A percentile compares a stretch with the other conserved stretches of the same genome.
These are phyloP conservation scores for Trametes sp. DNA, from an alignment of 1,284 basidiomycete species.

Conservation along the genomic window DNA sequence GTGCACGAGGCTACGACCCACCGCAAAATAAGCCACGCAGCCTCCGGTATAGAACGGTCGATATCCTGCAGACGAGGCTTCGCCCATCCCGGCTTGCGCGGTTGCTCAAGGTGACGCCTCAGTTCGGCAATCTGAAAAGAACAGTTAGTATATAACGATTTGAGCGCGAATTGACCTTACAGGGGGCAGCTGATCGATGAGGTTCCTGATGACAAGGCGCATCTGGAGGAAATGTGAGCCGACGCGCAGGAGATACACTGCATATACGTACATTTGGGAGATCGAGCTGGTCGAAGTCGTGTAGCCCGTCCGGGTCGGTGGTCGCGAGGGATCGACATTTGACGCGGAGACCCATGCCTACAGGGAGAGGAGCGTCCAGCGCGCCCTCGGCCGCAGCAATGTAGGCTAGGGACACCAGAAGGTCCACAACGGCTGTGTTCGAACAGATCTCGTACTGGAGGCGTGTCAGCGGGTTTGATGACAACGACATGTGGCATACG, in stretches of 20 bases:
- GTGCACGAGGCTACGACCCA: conserved; percentile 75
- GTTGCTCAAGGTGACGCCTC: conserved; percentile 61
- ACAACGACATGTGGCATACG: neutral
- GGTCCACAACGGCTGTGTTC: conserved; percentile 63
- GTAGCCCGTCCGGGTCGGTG: conserved; percentile 46
- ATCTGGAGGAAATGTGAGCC: conserved; percentile 43
- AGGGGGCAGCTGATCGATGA: conserved; percentile 57
- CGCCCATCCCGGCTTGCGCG: conserved; percentile 52
- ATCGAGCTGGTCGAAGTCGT: conserved; percentile 57
- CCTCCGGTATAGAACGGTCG: conserved; percentile 53
- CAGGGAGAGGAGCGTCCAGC: conserved; percentile 62
- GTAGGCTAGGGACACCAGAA: conserved; percentile 68
- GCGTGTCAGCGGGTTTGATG: neutral
- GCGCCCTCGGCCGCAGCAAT: conserved; percentile 56
- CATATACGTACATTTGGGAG: conserved; percentile 42
- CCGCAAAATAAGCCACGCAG: conserved; percentile 66
- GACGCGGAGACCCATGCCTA: conserved; percentile 65
- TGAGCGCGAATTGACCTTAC: conserved; percentile 41
- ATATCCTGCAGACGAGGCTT: conserved; percentile 60
- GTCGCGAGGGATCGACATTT: conserved; percentile 16
- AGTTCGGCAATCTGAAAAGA: conserved; percentile 55
- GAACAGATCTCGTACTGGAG: conserved; percentile 68
- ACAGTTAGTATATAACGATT: neutral
- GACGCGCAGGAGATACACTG: neutral
- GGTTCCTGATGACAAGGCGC: conserved; percentile 49